Evolutionary conservation across 2,329 filamentous ascomycete genomes (phyloP).

Genomic region (Trichoderma asperellum): DNA sequence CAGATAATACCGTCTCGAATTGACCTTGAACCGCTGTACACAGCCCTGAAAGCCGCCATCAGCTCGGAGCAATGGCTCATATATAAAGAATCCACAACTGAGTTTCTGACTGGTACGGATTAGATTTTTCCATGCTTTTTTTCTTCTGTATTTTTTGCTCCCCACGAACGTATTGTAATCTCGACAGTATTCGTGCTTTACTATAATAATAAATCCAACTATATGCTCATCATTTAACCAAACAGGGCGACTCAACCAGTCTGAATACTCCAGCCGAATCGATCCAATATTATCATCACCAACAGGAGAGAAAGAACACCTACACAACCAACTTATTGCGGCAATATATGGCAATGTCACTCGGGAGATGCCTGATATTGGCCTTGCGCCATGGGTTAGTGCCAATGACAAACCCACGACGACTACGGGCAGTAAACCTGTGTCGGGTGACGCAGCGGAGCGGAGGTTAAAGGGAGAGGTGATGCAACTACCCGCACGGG

Average conservation of each 20-base stretch:
- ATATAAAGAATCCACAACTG: conserved; percentile 66
- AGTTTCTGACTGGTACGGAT: conserved; percentile 63
- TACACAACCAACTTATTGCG: conserved; percentile 70
- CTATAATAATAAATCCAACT: background rate
- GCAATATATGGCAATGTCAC: conserved; percentile 72
- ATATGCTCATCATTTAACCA: conserved; percentile 27
- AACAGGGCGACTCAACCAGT: conserved; percentile 65
- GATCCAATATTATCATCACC: conserved; percentile 62
- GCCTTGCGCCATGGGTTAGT: conserved; percentile 71
- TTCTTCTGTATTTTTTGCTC: background rate
- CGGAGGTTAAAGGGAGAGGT: conserved; percentile 69
- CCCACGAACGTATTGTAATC: background rate
- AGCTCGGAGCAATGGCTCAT: conserved; percentile 64
- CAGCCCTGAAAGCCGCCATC: conserved; percentile 62
- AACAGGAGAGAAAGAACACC: conserved; percentile 62
- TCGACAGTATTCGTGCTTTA: background rate
- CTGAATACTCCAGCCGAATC: conserved; percentile 62
- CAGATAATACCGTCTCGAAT: conserved; percentile 68
- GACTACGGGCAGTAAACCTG: conserved; percentile 61
- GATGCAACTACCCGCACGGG: conserved; percentile 70
- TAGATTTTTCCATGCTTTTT: background rate
- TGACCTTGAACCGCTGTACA: conserved; percentile 68
- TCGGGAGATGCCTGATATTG: conserved; percentile 68
- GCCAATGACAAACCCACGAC: conserved; percentile 69
- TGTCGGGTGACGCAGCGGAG: conserved; percentile 68